Base-by-base conservation (phyloP, 192 early-diverging fungal species). In the Coemansia sp. region DNA sequence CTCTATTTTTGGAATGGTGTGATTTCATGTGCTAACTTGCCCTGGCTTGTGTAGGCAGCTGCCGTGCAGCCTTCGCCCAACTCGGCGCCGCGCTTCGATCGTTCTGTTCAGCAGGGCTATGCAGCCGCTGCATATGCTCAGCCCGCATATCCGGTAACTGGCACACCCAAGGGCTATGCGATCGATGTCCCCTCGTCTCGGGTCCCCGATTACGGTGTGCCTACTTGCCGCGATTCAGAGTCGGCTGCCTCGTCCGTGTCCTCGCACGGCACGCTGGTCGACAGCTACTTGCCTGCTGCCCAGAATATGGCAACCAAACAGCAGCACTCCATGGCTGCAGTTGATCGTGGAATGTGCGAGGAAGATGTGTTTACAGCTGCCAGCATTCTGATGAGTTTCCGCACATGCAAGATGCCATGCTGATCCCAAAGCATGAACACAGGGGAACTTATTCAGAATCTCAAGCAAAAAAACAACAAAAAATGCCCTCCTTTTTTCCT, bases 351-450 rank as follows among this genome's bases (percentile, higher is more conserved):
- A 44, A 34, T 48, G 42, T 63, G 58, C 40, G 60, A 69, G 41
- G 73, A 76, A 32, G 73, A 76, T 28, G 73, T 76, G 34, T 76
- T 66, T 39, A 51, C 62, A n/a, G 73, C 73, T 2, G 73, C 73
- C 20, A 76, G 67, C 56, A 76, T 76, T 34, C 60, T 76, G 73
- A 76, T 76, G 73, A 76, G 73, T 56, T 34, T 76, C 43, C 73
- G 73, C 15, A 56, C 73, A 3, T 76, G 66, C 73, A 76, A 69
- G 53, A 58, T 66, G 67, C 66, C 73, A 7, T 76, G 73, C 58
- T 76, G 48, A 51, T 16, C 32, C 14, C 4, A 26, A 26, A 26
- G 23, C 23, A 26, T 26, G 23, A 26, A 26, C 23, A 26, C n/a
- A n/a, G n/a, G 23, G 23, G 23, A 26, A 26, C 23, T 26, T 4